Base-by-base conservation (phyloP, 2,329 filamentous ascomycete species). In the Eutypella sp. region DNA sequence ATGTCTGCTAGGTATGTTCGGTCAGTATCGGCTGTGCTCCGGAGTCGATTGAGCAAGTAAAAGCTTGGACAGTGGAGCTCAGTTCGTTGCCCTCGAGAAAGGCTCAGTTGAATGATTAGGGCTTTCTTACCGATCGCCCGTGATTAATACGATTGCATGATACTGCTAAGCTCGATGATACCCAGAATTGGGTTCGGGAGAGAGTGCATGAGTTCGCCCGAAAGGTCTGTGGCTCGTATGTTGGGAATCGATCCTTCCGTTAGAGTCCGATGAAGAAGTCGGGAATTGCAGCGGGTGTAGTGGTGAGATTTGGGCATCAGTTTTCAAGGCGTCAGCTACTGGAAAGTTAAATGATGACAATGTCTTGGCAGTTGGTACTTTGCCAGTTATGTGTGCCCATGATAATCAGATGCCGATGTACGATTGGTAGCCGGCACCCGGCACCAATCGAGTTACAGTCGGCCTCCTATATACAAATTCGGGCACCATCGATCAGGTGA, bases 121-220 rank as follows among this genome's bases (percentile, higher is more conserved):
- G n/a, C n/a, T n/a, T 67, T 85, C 43, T 67, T 83, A 59, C 71
- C 72, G 40, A 57, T 83, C 53, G 76, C 84, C 58, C 63, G 81
- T 59, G 76, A 79, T 18, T 81, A 82, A 81, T 50, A 76, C 61
- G 66, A 79, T 45, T 39, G 5, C 18, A 15, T 19, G 19, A 7
- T 3, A 1, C 2, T 22, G 18, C 11, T 38, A 39, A n/a, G 2
- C 15, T 15, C n/a, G 46, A 44, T 31, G 8, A 16, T 29, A 25
- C 29, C 29, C 24, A 22, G 29, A 38, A 45, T 36, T 10, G 15
- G 18, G 25, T 20, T 44, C 40, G 40, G 42, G 16, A 19, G 27
- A 18, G 25, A 25, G 25, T 5, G 40, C 9, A 31, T 42, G 11
- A 18, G 15, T 13, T 25, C 22, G 40, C 44, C n/a, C 22, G 39